These are phyloP conservation scores for Scheffersomyces stipitis DNA, from an alignment of 805 yeast genomes.

Conservation along the genomic window DNA sequence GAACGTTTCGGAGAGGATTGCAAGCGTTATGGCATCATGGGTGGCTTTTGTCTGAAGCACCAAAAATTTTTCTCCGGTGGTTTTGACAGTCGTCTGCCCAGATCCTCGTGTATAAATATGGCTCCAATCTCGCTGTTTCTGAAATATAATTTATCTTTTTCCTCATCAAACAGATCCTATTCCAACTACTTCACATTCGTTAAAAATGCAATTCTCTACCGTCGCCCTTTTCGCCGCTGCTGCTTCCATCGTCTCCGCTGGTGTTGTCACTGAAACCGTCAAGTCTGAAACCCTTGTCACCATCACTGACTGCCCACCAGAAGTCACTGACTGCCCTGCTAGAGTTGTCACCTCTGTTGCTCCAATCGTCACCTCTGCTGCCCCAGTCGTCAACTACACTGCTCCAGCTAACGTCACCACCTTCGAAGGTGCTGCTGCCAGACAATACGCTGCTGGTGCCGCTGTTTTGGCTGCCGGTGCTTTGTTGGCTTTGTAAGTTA, in stretches of 20 bases:
- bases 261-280: conserved; percentile 32
- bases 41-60: too few relatives aligned
- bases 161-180: conserved; percentile 9
- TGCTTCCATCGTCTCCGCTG: conserved; percentile 31
- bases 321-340: conserved; percentile 52
- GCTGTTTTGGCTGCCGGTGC: conserved; percentile 51
- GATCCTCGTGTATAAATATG: neutral
- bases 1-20: too few relatives aligned
- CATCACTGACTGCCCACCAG: conserved; percentile 45
- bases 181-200: conserved; percentile 11
- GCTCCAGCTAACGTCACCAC: conserved; percentile 33
- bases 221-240: conserved; percentile 37
- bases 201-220: conserved; percentile 42
- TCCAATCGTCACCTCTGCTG: conserved; percentile 11
- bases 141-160: neutral
- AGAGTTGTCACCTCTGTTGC: conserved; percentile 10
- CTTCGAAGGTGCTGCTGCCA: conserved; percentile 39
- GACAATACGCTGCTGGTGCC: conserved; percentile 41
- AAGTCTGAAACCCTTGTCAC: conserved; percentile 43
- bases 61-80: too few relatives aligned
- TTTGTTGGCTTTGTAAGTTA: conserved; percentile 30
- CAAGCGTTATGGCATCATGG: too few relatives aligned
- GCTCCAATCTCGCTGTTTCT: neutral
- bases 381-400: conserved; percentile 23
- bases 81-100: too few relatives aligned